A percentile compares a stretch with the other conserved stretches of the same genome.
These are phyloP conservation scores for Syzygium malaccense DNA, from an alignment of 441 rosid species.

Conservation along the genomic window DNA sequence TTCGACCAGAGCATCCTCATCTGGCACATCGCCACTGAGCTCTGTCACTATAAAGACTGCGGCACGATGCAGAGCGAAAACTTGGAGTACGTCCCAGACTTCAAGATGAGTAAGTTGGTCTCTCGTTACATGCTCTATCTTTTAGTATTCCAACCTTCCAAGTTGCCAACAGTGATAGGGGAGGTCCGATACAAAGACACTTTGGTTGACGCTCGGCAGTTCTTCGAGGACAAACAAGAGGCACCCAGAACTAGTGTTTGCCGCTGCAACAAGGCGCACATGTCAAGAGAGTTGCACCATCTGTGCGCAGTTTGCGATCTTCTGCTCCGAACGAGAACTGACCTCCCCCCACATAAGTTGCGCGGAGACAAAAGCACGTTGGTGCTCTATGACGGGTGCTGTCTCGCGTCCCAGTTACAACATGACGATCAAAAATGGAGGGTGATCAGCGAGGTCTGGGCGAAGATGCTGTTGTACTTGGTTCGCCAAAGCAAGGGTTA, in stretches of 20 bases:
- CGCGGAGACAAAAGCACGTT: neutral
- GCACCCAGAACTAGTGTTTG: fast-evolving
- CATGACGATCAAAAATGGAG: fast-evolving
- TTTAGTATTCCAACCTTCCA: neutral
- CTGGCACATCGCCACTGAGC: constrained; percentile 3
- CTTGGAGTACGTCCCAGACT: neutral
- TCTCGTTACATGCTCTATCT: neutral
- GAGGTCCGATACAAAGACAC: neutral
- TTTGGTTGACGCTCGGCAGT: fast-evolving
- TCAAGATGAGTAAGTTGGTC: neutral
- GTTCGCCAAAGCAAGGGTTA: neutral
- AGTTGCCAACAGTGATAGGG: fast-evolving
- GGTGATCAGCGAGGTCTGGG: fast-evolving
- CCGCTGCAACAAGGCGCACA: neutral
- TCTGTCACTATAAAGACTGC: neutral
- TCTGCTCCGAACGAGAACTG: neutral
- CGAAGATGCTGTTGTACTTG: fast-evolving
- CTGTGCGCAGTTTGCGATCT: neutral
- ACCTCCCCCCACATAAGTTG: neutral
- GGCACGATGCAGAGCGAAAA: fast-evolving
- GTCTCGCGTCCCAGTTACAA: fast-evolving
- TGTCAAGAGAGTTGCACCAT: neutral
- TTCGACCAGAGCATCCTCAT: neutral
- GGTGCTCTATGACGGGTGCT: neutral
- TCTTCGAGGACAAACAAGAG: neutral